Conservation (phyloP, 179 eudicot species). For the Pouteria campechiana region DNA sequence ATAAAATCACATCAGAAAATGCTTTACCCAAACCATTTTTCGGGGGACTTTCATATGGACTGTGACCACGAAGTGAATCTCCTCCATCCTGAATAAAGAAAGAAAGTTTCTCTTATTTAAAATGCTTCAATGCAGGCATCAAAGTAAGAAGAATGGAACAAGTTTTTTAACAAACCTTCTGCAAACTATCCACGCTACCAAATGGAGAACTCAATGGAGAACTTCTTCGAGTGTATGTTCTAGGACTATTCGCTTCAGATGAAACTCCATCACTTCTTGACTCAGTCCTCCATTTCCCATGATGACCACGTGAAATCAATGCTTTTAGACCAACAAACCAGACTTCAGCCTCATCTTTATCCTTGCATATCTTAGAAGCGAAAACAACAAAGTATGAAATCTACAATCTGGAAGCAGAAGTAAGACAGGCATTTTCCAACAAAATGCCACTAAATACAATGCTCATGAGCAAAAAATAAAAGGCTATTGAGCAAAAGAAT, state of each 20-base stretch:
- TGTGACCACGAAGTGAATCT: slow-evolving; percentile 66
- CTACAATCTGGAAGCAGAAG: neutral
- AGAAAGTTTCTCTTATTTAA: neutral
- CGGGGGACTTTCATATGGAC: slow-evolving; percentile 88
- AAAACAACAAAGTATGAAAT: neutral
- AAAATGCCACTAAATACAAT: neutral
- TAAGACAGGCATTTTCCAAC: neutral
- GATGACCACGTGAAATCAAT: slow-evolving; percentile 79
- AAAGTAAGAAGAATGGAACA: slow-evolving; percentile 5
- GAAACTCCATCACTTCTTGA: slow-evolving; percentile 94
- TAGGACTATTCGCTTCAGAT: slow-evolving; percentile 95
- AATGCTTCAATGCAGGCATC: slow-evolving; percentile 1
- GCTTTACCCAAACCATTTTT: slow-evolving; percentile 72
- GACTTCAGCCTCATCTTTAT: slow-evolving; percentile 99
- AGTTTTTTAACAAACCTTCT: slow-evolving; percentile 36
- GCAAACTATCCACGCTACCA: slow-evolving; percentile 57
- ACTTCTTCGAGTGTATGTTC: slow-evolving; percentile 79
- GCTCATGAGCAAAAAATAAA: neutral
- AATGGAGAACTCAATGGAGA: slow-evolving; percentile 92
- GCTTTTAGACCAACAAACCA: slow-evolving; percentile 99
- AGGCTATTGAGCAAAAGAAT: neutral
- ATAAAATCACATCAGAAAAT: slow-evolving; percentile 68
- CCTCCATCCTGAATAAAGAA: slow-evolving; percentile 56
- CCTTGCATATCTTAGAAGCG: slow-evolving; percentile 75
- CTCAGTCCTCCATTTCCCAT: slow-evolving; percentile 89